These are phyloP conservation scores for Talaromyces liani DNA, from an alignment of 495 filamentous ascomycete genomes.

Conservation along the genomic window DNA sequence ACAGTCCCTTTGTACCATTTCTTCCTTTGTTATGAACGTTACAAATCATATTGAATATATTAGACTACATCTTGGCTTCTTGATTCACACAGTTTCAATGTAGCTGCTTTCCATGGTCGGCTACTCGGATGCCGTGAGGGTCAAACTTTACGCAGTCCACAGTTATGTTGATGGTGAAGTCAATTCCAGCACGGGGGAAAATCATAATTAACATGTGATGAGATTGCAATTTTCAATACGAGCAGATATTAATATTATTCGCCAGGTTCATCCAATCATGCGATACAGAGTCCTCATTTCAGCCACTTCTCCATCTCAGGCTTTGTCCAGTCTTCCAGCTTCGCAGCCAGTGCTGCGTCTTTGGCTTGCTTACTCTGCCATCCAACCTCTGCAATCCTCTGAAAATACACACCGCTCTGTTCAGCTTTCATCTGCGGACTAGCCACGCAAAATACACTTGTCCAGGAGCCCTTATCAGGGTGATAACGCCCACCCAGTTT, in stretches of 20 bases:
- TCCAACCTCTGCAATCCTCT: slow-evolving; percentile 7
- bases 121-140: neutral
- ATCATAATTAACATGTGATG: neutral
- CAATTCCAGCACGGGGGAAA: neutral
- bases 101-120: neutral
- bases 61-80: neutral
- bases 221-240: neutral
- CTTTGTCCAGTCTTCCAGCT: slow-evolving; percentile 8
- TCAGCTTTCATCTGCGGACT: slow-evolving; percentile 1
- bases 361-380: slow-evolving; percentile 6
- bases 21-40: neutral
- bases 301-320: slow-evolving; percentile 2
- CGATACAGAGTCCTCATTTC: neutral
- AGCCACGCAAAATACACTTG: slow-evolving; percentile 8
- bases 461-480: neutral
- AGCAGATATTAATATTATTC: neutral
- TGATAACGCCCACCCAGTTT: neutral
- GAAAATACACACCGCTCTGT: slow-evolving; percentile 6
- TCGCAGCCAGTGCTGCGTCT: neutral
- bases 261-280: neutral
- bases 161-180: neutral
- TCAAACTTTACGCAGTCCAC: neutral
- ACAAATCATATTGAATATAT: neutral
- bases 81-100: neutral
- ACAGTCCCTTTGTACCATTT: slow-evolving; percentile 2